Conservation (phyloP, 139 green algal species). For the Tetraselmis striata region DNA sequence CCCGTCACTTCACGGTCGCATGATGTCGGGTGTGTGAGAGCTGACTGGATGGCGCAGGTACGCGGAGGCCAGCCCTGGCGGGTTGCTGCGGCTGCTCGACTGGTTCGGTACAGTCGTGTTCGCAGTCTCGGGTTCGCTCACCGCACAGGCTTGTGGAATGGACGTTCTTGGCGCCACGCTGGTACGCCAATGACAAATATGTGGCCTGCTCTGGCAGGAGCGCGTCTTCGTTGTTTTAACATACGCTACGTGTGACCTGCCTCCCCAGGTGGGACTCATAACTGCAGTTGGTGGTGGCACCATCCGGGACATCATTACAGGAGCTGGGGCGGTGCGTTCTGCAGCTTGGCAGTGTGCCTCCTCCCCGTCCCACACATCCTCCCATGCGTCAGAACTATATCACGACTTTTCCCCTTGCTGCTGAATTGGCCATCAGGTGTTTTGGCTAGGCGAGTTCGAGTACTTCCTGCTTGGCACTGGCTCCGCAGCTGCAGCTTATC, state of each 20-base stretch:
- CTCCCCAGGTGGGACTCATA: slow-evolving; percentile 11
- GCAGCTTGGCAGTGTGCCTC: too few species aligned
- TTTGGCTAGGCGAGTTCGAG: slow-evolving; percentile 26
- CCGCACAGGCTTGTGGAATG: slow-evolving; percentile 9
- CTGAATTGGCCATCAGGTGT: too few species aligned
- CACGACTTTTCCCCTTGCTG: too few species aligned
- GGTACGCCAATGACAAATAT: background rate
- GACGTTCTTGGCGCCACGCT: slow-evolving; percentile 14
- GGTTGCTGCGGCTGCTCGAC: background rate
- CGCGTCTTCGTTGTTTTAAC: background rate
- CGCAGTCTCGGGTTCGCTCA: slow-evolving; percentile 14
- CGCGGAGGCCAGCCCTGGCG: background rate
- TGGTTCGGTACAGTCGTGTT: background rate
- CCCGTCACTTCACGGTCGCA: background rate
- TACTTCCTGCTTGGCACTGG: slow-evolving; percentile 14
- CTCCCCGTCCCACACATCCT: background rate
- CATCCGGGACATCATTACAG: slow-evolving; percentile 14
- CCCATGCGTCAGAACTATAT: too few species aligned
- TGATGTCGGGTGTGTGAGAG: too few species aligned
- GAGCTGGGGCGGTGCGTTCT: slow-evolving; percentile 2
- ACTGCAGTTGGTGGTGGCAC: slow-evolving; percentile 26
- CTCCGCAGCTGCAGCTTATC: slow-evolving; percentile 12
- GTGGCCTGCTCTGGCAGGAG: too few species aligned
- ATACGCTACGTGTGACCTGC: background rate
- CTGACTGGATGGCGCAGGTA: too few species aligned